Evolutionary conservation across 805 yeast species (phyloP), one percentile per base, ranked within the genome.

Genomic region (Myxozyma nipponensis): DNA sequence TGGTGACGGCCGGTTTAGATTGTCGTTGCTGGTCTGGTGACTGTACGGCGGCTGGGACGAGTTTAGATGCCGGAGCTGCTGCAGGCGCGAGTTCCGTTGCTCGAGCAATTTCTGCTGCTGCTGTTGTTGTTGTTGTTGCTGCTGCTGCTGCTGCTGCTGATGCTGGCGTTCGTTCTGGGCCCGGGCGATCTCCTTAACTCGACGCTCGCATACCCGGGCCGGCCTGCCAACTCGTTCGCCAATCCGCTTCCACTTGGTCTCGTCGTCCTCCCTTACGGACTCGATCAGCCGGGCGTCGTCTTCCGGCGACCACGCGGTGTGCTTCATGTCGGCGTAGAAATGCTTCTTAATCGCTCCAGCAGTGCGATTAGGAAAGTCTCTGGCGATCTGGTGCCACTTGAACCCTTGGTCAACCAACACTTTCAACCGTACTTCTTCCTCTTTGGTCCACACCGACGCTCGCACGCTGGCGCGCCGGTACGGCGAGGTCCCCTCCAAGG

Each of bases 311-410:
- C 66, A 62, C 2, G 54, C 44, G 3, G 52, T 50, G 42, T 62
- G 61, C 15, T n/a, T 6, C 66, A 62, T 62, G 40, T 62, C 65
- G n/a, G 66, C 66, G 44, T 62, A 62, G 44, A 56, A 62, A 35
- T 62, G 66, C 59, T 62, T 62, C 40, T 62, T 62, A 46, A 62
- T 62, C 10, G 66, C 66, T 18, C 65, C 66, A 3, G 66, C 63
- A 1, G 66, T 60, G 13, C 66, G 55, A 39, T 62, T 56, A 7
- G 66, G 66, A 38, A 62, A 62, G 25, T 59, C 63, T 9, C 52
- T 47, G 13, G 59, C 59, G 21, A 62, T 62, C 3, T 55, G 56
- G 26, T 57, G 57, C 66, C 66, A 62, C 32, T 62, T 62, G 21
- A 56, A 53, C 13, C 65, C 65, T 9, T 45, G 32, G 37, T 58